A percentile compares a stretch with the other conserved stretches of the same genome.
phyloP scores from a whole-genome alignment of 768 basidiomycete species.

The Phaeolepiota aurea region DNA sequence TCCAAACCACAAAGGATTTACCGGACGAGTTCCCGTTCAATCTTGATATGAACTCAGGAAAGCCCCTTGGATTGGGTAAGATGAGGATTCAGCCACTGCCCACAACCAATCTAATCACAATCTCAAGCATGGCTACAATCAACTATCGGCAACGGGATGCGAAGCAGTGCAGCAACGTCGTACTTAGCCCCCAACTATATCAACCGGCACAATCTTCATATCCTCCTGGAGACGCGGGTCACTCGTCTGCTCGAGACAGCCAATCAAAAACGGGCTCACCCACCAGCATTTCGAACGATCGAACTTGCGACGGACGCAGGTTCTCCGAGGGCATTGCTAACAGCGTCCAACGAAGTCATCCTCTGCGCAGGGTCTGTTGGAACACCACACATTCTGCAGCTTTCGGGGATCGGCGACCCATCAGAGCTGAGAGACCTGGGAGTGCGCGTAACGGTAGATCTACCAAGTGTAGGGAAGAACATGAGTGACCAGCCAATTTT shows the following conservation, averaged over 20 bases:
- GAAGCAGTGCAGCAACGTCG: constrained; percentile 17
- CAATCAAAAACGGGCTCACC: not conserved
- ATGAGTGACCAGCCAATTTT: constrained; percentile 17
- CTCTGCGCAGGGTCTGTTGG: constrained; percentile 21
- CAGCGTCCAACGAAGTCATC: constrained; percentile 20
- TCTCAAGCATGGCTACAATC: constrained; percentile 13
- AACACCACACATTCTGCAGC: constrained; percentile 18
- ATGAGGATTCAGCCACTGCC: not conserved
- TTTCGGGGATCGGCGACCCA: constrained; percentile 21
- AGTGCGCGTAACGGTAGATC: constrained; percentile 11
- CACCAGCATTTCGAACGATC: not conserved
- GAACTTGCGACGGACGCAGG: not conserved
- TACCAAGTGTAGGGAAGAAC: constrained; percentile 17
- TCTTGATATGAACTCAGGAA: constrained; percentile 2
- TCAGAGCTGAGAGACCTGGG: constrained; percentile 10
- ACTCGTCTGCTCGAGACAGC: constrained; percentile 14
- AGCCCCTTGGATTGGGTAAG: constrained; percentile 8
- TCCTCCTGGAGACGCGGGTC: constrained; percentile 16
- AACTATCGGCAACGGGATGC: constrained; percentile 12
- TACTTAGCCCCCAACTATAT: constrained; percentile 14
- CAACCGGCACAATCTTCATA: constrained; percentile 14
- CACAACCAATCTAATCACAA: not conserved
- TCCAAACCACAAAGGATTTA: constrained; percentile 3
- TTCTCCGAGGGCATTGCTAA: constrained; percentile 5
- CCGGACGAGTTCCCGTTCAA: constrained; percentile 1